Percentiles rank a stretch among this genome's conserved stretches.
These are phyloP conservation scores for Talaromyces liani DNA, from an alignment of 495 filamentous ascomycete species.

Conservation along the genomic window DNA sequence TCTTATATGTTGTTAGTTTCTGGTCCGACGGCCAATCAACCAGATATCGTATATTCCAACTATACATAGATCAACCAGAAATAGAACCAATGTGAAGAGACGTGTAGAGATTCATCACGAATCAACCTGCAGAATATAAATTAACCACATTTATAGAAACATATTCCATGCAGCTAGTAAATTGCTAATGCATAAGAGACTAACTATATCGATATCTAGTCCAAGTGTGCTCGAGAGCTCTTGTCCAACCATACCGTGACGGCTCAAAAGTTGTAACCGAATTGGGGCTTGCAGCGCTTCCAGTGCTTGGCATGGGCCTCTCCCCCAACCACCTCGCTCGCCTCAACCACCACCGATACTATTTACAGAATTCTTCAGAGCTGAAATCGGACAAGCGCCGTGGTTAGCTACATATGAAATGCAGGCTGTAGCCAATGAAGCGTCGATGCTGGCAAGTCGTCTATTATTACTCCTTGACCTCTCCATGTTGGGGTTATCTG, in stretches of 20 bases:
- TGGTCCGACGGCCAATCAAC: neutral
- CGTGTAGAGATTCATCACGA: neutral
- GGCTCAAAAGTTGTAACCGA: slow-evolving; percentile 1
- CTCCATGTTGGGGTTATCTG: neutral
- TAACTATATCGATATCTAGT: slow-evolving; percentile 11
- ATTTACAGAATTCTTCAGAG: slow-evolving; percentile 1
- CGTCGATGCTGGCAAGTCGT: neutral
- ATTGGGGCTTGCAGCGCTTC: slow-evolving; percentile 2
- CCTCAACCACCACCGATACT: neutral
- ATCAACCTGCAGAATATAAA: neutral
- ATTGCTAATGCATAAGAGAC: neutral
- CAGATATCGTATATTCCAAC: neutral
- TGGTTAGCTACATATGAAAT: neutral
- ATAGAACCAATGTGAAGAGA: slow-evolving; percentile 1
- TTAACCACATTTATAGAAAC: slow-evolving; percentile 2
- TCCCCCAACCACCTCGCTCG: slow-evolving; percentile 1
- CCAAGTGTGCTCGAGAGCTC: slow-evolving; percentile 7
- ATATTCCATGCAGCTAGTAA: slow-evolving; percentile 11
- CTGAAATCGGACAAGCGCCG: neutral
- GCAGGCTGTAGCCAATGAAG: neutral
- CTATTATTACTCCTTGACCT: neutral
- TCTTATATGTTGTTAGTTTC: neutral
- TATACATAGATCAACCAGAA: slow-evolving; percentile 5
- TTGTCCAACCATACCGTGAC: neutral
- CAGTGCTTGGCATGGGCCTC: neutral